Evolutionary conservation across 192 early-diverging fungal species (phyloP), one percentile per base, ranked within the genome.

Genomic region (Helicostylum pulchrum): DNA sequence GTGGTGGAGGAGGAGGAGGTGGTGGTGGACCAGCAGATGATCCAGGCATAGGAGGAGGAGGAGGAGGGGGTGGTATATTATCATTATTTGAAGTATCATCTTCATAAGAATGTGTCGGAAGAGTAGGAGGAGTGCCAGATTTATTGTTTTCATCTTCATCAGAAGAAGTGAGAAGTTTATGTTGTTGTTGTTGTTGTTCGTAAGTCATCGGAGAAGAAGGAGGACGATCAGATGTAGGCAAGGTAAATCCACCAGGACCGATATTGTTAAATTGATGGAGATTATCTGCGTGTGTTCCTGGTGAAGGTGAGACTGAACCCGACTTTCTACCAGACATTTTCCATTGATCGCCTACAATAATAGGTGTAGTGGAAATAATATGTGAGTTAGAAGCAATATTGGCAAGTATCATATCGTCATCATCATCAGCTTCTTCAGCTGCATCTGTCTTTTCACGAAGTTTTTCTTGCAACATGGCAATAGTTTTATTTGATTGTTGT

Each of bases 401-500:
- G 15, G n/a, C 54, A 39, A 34, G 31, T 36, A 34, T 2, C 7
- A 17, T 7, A 31, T 32, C 31, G 19, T 56, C 54, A 44, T 59
- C 36, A 17, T 19, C 46, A 15, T 7, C 3, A 15, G 17, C 21
- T 17, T 45, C 19, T 47, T 44, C 39, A 34, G 39, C n/a, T 23
- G 7, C 2, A 2, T 64, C 68, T 0, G 60, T 70, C 44, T 63
- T 50, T 83, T 90, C 89, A 55, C 72, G 77, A 43, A 90, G 80
- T 66, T 83, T 80, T 36, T 80, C 79, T 77, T 92, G 87, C 20
- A 92, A 65, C 23, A 87, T 84, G 53, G 83, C 77, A 34, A 92
- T 88, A 6, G 87, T 90, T 30, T 88, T 83, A 7, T 88, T 82
- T 14, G 90, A 90, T 63, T 85, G 86, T 15, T 85, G 83, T 31